Evolutionary conservation across 441 rosid species (phyloP).

Genomic region (Eutrema salsugineum): DNA sequence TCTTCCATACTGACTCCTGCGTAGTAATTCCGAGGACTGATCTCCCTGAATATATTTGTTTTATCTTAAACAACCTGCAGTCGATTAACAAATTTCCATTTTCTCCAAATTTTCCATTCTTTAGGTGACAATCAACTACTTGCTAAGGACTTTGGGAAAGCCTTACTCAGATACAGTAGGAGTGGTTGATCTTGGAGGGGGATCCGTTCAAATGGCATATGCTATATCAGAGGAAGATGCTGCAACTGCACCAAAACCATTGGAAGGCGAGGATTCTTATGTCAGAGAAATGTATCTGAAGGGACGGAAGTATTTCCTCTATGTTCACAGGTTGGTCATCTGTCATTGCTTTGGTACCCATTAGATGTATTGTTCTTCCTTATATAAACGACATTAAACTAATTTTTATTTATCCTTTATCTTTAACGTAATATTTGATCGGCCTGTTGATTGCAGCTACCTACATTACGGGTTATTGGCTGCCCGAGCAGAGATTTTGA

Average conservation of each 20-base stretch:
- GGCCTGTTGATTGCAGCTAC: constrained; percentile 55
- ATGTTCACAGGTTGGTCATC: constrained; percentile 79
- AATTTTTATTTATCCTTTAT: not conserved
- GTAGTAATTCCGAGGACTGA: not conserved
- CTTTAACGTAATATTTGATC: not conserved
- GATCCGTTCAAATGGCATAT: constrained; percentile 99
- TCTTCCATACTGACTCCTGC: not conserved
- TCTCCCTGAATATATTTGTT: not conserved
- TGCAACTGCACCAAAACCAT: constrained; percentile 60
- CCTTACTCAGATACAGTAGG: constrained; percentile 81
- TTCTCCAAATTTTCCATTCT: constrained; percentile 1
- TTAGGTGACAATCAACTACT: constrained; percentile 92
- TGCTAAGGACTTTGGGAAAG: constrained; percentile 72
- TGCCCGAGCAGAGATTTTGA: constrained; percentile 92
- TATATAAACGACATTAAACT: not conserved
- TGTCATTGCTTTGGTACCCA: constrained; percentile 1
- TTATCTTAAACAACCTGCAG: not conserved
- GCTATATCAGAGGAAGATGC: constrained; percentile 83
- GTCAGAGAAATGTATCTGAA: constrained; percentile 79
- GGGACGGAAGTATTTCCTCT: constrained; percentile 79
- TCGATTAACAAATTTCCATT: not conserved
- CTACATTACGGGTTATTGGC: constrained; percentile 92
- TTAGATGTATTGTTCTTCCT: not conserved
- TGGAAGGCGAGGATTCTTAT: constrained; percentile 71
- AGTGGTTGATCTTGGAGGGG: constrained; percentile 99